phyloP scores from a whole-genome alignment of 2,329 filamentous ascomycete species.

The Teratosphaeria pseudoeucalypti region DNA sequence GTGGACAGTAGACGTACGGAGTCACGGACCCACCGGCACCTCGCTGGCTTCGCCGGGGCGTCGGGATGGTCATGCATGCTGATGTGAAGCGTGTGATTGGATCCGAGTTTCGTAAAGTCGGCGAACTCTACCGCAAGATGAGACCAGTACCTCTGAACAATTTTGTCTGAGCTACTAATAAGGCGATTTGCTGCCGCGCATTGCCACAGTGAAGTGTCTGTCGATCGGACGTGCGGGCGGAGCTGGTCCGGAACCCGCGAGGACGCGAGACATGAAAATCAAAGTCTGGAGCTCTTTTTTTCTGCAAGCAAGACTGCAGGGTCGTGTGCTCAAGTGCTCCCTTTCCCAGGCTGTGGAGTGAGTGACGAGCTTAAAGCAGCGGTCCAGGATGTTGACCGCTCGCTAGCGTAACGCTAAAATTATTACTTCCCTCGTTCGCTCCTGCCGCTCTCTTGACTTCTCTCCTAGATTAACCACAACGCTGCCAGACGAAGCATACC shows the following conservation, averaged over 20 bases:
- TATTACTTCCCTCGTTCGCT: background rate
- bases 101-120: background rate
- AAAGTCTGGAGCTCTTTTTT: background rate
- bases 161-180: background rate
- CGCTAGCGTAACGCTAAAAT: background rate
- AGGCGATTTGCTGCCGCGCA: background rate
- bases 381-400: background rate
- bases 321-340: background rate
- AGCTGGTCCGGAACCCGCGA: background rate
- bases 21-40: background rate
- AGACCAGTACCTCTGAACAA: background rate
- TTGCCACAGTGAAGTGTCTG: background rate
- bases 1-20: background rate
- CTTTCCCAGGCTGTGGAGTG: background rate
- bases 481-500: background rate
- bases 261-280: background rate
- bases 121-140: background rate
- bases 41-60: background rate
- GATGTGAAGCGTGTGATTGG: background rate
- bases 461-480: background rate
- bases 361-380: background rate
- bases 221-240: background rate
- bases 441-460: background rate
- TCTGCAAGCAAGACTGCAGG: background rate
- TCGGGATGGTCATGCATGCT: background rate